A percentile compares a stretch with the other conserved stretches of the same genome.
Evolutionary conservation across 2,329 filamentous ascomycete species (phyloP).

Genomic region (Neocatenulostroma microsporum): DNA sequence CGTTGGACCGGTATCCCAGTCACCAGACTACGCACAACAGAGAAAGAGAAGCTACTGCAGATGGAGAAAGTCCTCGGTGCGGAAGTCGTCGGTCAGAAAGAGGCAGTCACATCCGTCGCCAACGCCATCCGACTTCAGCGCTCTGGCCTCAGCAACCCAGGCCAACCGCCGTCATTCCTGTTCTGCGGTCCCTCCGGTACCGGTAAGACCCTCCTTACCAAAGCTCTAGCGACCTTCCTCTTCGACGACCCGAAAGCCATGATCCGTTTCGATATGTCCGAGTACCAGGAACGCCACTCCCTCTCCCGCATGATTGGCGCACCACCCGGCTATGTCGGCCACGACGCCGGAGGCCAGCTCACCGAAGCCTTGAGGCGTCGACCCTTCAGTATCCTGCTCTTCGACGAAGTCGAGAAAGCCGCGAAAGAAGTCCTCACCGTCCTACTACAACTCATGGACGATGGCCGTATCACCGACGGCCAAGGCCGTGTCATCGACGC

Average conservation of each 20-base stretch:
- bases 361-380: slow-evolving; percentile 89
- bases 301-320: slow-evolving; percentile 97
- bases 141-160: slow-evolving; percentile 89
- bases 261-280: slow-evolving; percentile 99
- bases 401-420: slow-evolving; percentile 97
- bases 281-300: slow-evolving; percentile 95
- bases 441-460: slow-evolving; percentile 98
- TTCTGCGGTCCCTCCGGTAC: slow-evolving; percentile 98
- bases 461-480: slow-evolving; percentile 95
- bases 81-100: slow-evolving; percentile 85
- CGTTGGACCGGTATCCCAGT: slow-evolving; percentile 98
- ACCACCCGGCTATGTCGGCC: slow-evolving; percentile 91
- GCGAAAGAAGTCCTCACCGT: slow-evolving; percentile 97
- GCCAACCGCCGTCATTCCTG: slow-evolving; percentile 94
- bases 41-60: slow-evolving; percentile 96
- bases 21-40: slow-evolving; percentile 83
- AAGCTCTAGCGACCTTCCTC: slow-evolving; percentile 92
- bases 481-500: slow-evolving; percentile 93
- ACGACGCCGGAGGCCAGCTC: slow-evolving; percentile 90
- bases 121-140: slow-evolving; percentile 94
- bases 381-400: slow-evolving; percentile 95
- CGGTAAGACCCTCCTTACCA: slow-evolving; percentile 94
- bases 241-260: slow-evolving; percentile 96
- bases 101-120: slow-evolving; percentile 85
- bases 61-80: slow-evolving; percentile 86